phyloP scores from a whole-genome alignment of 768 basidiomycete genomes.

The Serendipita sp. region DNA sequence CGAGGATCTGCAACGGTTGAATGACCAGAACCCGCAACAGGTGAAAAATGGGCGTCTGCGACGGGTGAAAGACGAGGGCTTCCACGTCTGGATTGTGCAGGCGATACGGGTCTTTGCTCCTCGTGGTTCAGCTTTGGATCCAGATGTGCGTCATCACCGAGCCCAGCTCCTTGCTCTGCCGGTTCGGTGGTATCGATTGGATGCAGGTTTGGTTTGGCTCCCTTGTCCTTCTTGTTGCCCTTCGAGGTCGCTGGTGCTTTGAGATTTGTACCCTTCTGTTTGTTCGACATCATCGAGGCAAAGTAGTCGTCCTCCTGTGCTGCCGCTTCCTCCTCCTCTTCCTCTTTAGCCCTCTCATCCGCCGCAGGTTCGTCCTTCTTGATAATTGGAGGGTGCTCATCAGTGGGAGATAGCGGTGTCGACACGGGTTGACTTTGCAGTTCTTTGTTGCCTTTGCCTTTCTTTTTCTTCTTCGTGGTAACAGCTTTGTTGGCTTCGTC shows the following conservation, averaged over 20 bases:
- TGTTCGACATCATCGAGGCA: not conserved
- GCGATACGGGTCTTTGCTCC: no score
- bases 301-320: not conserved
- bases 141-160: not conserved
- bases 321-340: not conserved
- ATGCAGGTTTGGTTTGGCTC: not conserved
- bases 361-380: not conserved
- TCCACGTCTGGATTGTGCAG: no score
- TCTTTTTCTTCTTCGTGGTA: constrained; percentile 2
- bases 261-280: not conserved
- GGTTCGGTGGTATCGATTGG: not conserved
- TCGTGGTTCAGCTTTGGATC: not conserved
- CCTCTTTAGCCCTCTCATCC: not conserved
- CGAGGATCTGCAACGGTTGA: no score
- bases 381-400: not conserved
- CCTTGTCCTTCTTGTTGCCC: not conserved
- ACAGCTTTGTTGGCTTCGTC: not conserved
- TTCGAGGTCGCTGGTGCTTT: not conserved
- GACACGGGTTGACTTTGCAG: not conserved
- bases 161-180: not conserved
- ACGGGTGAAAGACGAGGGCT: no score
- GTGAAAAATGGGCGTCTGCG: not conserved
- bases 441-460: not conserved
- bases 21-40: not conserved
- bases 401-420: not conserved